phyloP scores from a whole-genome alignment of 1,139 yeast genomes.

The Nakaseomyces glabratus region DNA sequence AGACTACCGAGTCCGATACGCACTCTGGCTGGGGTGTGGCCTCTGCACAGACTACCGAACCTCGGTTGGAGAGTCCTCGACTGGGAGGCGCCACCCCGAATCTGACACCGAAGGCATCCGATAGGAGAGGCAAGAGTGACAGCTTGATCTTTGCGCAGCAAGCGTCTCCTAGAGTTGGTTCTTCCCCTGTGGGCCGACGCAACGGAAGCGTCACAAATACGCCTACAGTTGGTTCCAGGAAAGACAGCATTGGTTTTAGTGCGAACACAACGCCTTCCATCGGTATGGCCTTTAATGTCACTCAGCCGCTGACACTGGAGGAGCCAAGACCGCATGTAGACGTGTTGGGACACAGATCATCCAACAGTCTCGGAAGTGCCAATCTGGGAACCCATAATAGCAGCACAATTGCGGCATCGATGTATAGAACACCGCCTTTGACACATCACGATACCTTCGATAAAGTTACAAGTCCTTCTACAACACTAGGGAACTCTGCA shows the following conservation, averaged over 20 bases:
- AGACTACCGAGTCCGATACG: constrained; percentile 17
- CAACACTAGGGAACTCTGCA: neutral
- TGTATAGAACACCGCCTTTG: constrained; percentile 3
- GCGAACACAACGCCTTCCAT: no score
- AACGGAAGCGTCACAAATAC: no score
- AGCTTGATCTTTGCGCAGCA: constrained; percentile 15
- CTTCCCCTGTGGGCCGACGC: no score
- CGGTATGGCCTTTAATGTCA: constrained; percentile 4
- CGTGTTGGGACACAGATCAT: constrained; percentile 1
- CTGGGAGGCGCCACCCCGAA: constrained; percentile 1
- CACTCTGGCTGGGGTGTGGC: constrained; percentile 25
- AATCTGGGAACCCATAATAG: neutral
- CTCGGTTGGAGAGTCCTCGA: no score
- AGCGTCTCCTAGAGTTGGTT: no score
- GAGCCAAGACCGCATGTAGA: neutral
- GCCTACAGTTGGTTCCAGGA: no score
- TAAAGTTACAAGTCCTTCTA: no score
- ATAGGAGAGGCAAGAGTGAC: constrained; percentile 25
- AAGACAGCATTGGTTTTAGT: no score
- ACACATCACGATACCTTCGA: neutral
- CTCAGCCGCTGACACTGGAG: neutral
- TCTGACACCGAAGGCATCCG: neutral
- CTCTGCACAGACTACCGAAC: constrained; percentile 6
- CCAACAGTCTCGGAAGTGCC: constrained; percentile 3
- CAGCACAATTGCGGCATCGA: neutral